Conservation (phyloP, 2,329 filamentous ascomycete genomes). For the Arthroderma uncinatum region DNA sequence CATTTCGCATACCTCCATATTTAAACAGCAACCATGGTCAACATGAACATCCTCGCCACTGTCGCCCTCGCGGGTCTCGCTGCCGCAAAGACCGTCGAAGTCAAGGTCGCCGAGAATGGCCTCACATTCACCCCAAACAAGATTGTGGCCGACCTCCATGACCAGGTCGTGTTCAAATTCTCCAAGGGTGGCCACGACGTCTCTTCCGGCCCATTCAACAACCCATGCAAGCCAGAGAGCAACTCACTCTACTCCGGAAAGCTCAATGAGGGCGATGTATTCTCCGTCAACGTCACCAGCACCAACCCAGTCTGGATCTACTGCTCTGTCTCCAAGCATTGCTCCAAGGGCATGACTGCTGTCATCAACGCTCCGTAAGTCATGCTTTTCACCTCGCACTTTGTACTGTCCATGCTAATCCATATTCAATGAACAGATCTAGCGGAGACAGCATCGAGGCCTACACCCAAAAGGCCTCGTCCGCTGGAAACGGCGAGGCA, state of each 20-base stretch:
- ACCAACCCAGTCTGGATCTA: slow-evolving; percentile 41
- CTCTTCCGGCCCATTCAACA: slow-evolving; percentile 11
- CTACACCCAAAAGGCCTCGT: not conserved
- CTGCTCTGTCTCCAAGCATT: slow-evolving; percentile 41
- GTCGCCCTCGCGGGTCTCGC: slow-evolving; percentile 10
- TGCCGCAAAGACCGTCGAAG: slow-evolving; percentile 9
- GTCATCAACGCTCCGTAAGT: slow-evolving; percentile 39
- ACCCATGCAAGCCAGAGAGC: slow-evolving; percentile 8
- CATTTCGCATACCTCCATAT: not conserved
- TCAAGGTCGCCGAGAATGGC: slow-evolving; percentile 12
- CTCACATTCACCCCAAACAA: slow-evolving; percentile 10
- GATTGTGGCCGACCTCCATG: slow-evolving; percentile 10
- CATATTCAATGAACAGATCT: not conserved
- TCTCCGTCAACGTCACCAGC: slow-evolving; percentile 38
- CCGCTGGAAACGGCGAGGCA: not conserved
- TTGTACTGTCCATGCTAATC: not conserved
- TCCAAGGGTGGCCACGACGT: slow-evolving; percentile 12
- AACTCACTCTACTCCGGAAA: slow-evolving; percentile 9
- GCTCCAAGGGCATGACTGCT: slow-evolving; percentile 42
- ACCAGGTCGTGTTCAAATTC: slow-evolving; percentile 14
- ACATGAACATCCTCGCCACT: slow-evolving; percentile 4
- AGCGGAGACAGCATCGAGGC: slow-evolving; percentile 5
- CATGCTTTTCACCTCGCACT: not conserved
- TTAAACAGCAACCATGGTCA: not conserved
- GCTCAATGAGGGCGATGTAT: slow-evolving; percentile 18